Evolutionary conservation across 2,329 filamentous ascomycete species (phyloP).

Genomic region (Coniochaeta sp.): DNA sequence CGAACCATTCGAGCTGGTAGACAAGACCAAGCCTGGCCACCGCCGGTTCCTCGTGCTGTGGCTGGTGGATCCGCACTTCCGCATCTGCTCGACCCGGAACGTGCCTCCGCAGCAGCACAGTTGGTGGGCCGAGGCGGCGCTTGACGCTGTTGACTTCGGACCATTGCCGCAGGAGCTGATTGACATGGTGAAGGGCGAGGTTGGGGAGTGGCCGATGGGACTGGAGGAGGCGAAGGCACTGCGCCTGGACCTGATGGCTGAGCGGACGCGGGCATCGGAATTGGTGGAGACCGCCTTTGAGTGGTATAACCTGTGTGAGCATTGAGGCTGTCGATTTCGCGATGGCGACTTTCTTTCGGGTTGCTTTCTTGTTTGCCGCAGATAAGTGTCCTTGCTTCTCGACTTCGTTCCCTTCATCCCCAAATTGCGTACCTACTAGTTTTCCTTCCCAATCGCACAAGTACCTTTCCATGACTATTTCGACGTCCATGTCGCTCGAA

Average conservation of each 20-base stretch:
- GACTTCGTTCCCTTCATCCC: no score
- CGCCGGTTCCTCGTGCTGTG: slow-evolving; percentile 54
- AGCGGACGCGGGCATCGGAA: slow-evolving; percentile 4
- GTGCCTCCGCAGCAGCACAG: slow-evolving; percentile 34
- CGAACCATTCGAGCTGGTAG: slow-evolving; percentile 41
- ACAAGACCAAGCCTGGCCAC: slow-evolving; percentile 46
- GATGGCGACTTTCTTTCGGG: no score
- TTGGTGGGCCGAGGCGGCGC: slow-evolving; percentile 26
- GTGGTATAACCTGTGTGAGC: slow-evolving; percentile 10
- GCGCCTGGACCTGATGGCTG: slow-evolving; percentile 9
- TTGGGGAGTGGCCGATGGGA: slow-evolving; percentile 8
- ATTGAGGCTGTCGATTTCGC: not conserved
- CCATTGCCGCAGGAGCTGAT: slow-evolving; percentile 4
- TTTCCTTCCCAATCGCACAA: no score
- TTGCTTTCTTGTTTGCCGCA: no score
- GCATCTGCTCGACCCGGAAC: slow-evolving; percentile 34
- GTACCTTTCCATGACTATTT: no score
- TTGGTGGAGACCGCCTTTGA: slow-evolving; percentile 2
- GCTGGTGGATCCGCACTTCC: slow-evolving; percentile 49
- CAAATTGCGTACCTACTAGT: no score
- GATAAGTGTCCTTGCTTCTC: no score
- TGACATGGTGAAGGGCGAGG: slow-evolving; percentile 3
- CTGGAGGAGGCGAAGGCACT: slow-evolving; percentile 8
- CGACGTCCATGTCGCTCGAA: no score
- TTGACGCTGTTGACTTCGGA: slow-evolving; percentile 3